A percentile compares a stretch with the other conserved stretches of the same genome.
phyloP scores from a whole-genome alignment of 2,329 filamentous ascomycete genomes.

The Fusarium siculi region DNA sequence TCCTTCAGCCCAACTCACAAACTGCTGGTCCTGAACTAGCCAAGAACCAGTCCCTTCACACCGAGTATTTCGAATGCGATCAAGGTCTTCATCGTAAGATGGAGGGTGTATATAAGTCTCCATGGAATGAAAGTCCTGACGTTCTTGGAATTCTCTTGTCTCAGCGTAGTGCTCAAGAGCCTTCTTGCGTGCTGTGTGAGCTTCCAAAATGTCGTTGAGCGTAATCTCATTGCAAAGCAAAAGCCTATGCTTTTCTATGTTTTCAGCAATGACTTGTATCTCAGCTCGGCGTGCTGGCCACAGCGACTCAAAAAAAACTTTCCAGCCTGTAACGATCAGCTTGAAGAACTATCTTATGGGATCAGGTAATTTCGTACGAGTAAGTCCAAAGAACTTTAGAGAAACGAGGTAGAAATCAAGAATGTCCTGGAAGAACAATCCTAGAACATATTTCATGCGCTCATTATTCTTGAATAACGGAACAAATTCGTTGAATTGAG shows the following conservation, averaged over 20 bases:
- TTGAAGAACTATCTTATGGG: background rate
- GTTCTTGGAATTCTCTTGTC: background rate
- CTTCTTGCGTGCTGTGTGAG: background rate
- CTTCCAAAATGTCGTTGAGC: background rate
- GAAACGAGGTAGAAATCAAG: constrained; percentile 12
- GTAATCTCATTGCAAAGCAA: background rate
- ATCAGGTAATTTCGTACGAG: background rate
- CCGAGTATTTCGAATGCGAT: background rate
- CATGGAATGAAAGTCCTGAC: background rate
- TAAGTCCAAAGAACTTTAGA: constrained; percentile 4
- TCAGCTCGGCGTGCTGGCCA: background rate
- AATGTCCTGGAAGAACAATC: constrained; percentile 14
- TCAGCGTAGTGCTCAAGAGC: background rate
- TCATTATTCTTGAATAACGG: background rate
- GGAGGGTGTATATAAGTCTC: background rate
- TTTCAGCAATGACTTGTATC: background rate
- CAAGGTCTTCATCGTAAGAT: background rate
- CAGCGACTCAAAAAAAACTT: background rate
- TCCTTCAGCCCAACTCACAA: background rate
- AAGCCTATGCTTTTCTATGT: background rate
- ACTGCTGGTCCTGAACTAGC: background rate
- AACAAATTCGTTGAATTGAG: background rate
- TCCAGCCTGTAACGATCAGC: background rate
- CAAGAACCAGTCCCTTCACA: background rate
- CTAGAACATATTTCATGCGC: background rate